A percentile compares a stretch with the other conserved stretches of the same genome.
Evolutionary conservation across 768 basidiomycete species (phyloP).

Genomic region (Pholiota molesta): DNA sequence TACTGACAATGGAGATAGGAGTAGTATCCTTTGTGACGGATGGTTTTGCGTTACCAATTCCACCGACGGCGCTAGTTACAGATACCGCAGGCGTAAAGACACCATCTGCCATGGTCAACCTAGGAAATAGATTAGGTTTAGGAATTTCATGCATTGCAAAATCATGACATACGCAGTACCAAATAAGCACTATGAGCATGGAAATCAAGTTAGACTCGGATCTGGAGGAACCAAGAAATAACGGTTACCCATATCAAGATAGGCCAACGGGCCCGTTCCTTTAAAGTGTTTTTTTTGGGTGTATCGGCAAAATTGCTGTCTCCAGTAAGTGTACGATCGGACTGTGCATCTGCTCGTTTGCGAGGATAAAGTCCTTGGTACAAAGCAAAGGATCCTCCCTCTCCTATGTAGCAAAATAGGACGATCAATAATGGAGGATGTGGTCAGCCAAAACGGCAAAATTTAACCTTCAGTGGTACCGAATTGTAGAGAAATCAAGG

Average conservation of each 20-base stretch:
- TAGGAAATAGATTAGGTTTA: conserved; percentile 14
- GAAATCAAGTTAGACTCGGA: not conserved
- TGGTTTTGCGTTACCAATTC: conserved; percentile 65
- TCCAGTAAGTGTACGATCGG: conserved; percentile 56
- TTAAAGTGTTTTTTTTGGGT: conserved; percentile 24
- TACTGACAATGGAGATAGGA: conserved; percentile 60
- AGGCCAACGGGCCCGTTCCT: conserved; percentile 45
- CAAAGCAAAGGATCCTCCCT: conserved; percentile 71
- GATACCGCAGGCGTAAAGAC: conserved; percentile 72
- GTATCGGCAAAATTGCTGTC: conserved; percentile 34
- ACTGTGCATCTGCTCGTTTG: conserved; percentile 43
- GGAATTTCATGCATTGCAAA: not conserved
- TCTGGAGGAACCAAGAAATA: not conserved
- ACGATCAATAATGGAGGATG: not conserved
- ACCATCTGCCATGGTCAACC: conserved; percentile 69
- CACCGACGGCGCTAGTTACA: conserved; percentile 66
- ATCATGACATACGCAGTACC: conserved; percentile 48
- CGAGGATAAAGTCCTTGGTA: conserved; percentile 64
- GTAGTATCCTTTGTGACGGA: conserved; percentile 47
- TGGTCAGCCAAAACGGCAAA: conserved; percentile 9
- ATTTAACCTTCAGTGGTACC: conserved; percentile 50
- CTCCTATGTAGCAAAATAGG: conserved; percentile 38
- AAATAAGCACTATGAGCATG: conserved; percentile 50
- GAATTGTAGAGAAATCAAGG: conserved; percentile 43
- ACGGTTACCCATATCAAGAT: conserved; percentile 56